phyloP scores from a whole-genome alignment of 306 rosid species.

The Astragalus membranaceus region DNA sequence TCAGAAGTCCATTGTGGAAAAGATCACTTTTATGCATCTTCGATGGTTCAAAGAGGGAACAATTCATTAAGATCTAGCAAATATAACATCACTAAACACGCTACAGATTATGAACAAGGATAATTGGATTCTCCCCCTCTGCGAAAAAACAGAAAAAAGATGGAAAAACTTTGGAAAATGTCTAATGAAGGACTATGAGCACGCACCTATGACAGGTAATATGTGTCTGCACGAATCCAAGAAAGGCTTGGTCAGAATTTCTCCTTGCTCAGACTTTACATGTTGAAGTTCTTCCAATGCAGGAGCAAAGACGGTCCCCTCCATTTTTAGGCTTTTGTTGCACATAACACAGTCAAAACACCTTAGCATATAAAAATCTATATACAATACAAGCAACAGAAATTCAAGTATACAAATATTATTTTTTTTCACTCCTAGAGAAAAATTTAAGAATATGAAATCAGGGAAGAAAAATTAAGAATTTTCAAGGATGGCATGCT shows the following conservation, averaged over 20 bases:
- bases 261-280: constrained; percentile 72
- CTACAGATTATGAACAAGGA: not conserved
- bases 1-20: not conserved
- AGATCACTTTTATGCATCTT: not conserved
- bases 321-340: constrained; percentile 50
- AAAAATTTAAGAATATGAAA: not conserved
- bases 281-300: constrained; percentile 68
- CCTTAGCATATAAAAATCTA: not conserved
- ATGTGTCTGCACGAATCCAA: constrained; percentile 84
- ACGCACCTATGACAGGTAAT: constrained; percentile 81
- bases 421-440: not conserved
- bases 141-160: not conserved
- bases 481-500: not conserved
- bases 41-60: not conserved
- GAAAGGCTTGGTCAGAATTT: constrained; percentile 69
- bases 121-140: not conserved
- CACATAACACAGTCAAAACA: constrained; percentile 6
- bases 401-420: not conserved
- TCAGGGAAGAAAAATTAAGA: not conserved
- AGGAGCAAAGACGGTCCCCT: constrained; percentile 65
- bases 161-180: not conserved
- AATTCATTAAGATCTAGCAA: constrained; percentile 1
- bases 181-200: constrained; percentile 4
- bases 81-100: not conserved
- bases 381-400: not conserved